Percentiles rank a stretch among this genome's conserved stretches.
Conservation (phyloP, 176 grass and related monocot genomes). For the Eremochloa ophiuroides region DNA sequence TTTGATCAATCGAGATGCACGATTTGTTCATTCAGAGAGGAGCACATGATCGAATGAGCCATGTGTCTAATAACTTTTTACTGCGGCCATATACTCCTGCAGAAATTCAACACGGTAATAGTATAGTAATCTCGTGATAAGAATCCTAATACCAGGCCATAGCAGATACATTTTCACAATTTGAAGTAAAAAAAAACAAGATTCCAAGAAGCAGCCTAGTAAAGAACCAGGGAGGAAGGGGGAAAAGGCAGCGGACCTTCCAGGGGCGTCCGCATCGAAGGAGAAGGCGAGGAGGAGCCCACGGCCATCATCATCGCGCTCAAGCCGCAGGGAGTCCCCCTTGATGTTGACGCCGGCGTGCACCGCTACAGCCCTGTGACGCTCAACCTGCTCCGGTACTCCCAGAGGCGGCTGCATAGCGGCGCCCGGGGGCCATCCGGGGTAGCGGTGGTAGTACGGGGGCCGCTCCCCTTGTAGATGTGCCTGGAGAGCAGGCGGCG, state of each 20-base stretch:
- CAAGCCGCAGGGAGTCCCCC: constrained; percentile 39
- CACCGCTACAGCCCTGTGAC: constrained; percentile 42
- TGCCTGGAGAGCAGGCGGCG: neutral
- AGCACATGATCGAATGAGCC: neutral
- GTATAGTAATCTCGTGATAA: neutral
- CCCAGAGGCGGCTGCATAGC: constrained; percentile 2
- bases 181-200: neutral
- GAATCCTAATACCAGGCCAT: neutral
- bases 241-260: constrained; percentile 26
- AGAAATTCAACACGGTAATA: neutral
- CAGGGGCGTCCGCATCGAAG: constrained; percentile 40
- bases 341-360: constrained; percentile 47
- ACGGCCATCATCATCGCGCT: constrained; percentile 29
- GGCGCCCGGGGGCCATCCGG: neutral
- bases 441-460: constrained; percentile 19
- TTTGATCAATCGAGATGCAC: neutral
- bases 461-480: constrained; percentile 15
- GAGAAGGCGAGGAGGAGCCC: constrained; percentile 42
- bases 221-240: neutral
- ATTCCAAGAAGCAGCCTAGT: neutral
- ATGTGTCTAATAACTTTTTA: neutral
- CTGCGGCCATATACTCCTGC: neutral
- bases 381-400: constrained; percentile 35
- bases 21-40: neutral
- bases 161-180: neutral